A percentile compares a stretch with the other conserved stretches of the same genome.
Evolutionary conservation across 306 rosid species (phyloP).

Genomic region (Lagenaria siceraria): DNA sequence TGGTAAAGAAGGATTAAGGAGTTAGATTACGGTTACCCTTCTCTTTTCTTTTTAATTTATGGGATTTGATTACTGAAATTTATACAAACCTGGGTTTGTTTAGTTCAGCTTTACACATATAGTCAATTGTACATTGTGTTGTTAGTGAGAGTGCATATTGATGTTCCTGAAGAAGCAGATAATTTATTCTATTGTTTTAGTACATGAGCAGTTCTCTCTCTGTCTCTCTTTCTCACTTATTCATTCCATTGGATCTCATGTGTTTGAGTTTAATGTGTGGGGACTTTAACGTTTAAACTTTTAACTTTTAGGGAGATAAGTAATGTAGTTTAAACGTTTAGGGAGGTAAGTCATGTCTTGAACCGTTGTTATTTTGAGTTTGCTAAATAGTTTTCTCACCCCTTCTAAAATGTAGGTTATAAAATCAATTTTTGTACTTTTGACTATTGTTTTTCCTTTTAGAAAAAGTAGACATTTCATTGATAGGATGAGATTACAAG

Average conservation of each 20-base stretch:
- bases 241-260: neutral
- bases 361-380: neutral
- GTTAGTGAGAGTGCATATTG: conserved; percentile 8
- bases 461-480: no score
- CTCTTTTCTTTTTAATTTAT: conserved; percentile 7
- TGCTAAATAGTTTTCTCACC: no score
- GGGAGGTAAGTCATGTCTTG: neutral
- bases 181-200: neutral
- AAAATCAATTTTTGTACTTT: no score
- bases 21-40: neutral
- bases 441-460: no score
- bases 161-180: neutral
- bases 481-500: no score
- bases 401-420: no score
- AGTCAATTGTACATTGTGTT: conserved; percentile 8
- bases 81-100: conserved; percentile 17
- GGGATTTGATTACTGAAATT: conserved; percentile 23
- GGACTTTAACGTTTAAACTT: no score
- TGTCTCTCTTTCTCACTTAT: neutral
- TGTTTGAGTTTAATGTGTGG: no score
- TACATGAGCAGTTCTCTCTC: neutral
- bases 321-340: no score
- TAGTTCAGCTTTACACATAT: neutral
- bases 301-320: no score
- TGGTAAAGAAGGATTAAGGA: neutral